Base-by-base conservation (phyloP, 2,329 filamentous ascomycete genomes). In the Rosellinia necatrix region DNA sequence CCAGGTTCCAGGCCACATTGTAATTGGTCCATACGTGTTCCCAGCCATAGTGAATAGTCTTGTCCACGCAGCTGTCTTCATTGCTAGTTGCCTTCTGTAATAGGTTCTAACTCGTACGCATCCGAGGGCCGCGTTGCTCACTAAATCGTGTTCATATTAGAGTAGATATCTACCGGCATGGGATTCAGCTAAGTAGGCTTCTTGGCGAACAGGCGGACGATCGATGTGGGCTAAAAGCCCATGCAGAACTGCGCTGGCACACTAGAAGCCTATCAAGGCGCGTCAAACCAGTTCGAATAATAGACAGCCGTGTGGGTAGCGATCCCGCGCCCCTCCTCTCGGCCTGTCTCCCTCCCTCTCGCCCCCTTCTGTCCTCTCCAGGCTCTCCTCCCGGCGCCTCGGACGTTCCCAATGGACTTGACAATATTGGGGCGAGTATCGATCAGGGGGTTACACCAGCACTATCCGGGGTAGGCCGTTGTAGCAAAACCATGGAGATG, bases 161-260 rank as follows among this genome's bases (percentile, higher is more conserved):
- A n/a, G n/a, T n/a, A n/a, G 13, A 46, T n/a, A n/a, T 24, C 4
- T 37, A 38, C 40, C 17, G 10, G 9, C 40, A 38, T 37, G 22
- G 12, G n/a, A 13, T 15, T 29, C 35, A 32, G 7, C 19, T 13
- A 17, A 34, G 38, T 15, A 29, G 6, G 22, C 27, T 24, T 35
- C 48, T 42, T 42, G 48, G 25, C 17, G 9, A 37, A 29, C 15
- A 22, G 48, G 22, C n/a, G n/a, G 17, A 30, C 17, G 13, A 17
- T 10, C 12, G 19, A 12, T 53, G 27, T 43, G 32, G 49, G 49
- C 40, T 42, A 34, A 54, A n/a, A 17, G 24, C 38, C 30, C 40
- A 58, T 59, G 51, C 48, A 52, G 37, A n/a, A 46, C 30, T 55
- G 29, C 47, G 55, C 43, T 56, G 55, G 48, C 51, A 61, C 27